Evolutionary conservation across 2,329 filamentous ascomycete species (phyloP), one percentile per base, ranked within the genome.

Genomic region (Penicillium janthinellum): DNA sequence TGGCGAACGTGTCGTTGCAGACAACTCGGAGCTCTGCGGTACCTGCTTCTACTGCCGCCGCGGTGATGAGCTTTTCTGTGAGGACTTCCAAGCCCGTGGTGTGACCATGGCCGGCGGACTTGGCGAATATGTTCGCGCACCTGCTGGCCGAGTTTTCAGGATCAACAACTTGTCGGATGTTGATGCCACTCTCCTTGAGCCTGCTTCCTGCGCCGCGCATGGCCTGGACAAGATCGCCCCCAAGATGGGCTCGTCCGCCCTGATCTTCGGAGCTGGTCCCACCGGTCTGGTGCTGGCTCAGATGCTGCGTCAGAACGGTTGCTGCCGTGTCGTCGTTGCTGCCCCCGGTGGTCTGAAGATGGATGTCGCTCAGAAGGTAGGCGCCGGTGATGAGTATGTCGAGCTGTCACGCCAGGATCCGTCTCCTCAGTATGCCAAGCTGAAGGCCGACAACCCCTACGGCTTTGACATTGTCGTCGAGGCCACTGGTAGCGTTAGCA

Each of bases 381-480:
- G 73, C 22, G 78, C 81, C 7, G 82, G 79, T 15, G 81, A 83
- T 55, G 75, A 77, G 58, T 84, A 81, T 59, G 61, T 83, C 25
- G 73, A 73, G 37, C 75, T 83, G 22, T 81, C 79, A 1, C 77
- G 78, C 38, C 71, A 75, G 60, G 79, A 87, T 63, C 81, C 86
- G 5, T 75, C 79, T 39, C 81, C 80, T 15, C 86, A 89, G 70
- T 88, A 89, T 73, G 78, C 83, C 47, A 78, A 86, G 68, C 77
- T 91, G 62, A 87, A 86, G 77, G 76, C 78, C 44, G 82, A 86
- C 48, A 86, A 91, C 74, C 88, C 88, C 0, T 86, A 90, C 68
- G 89, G 89, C 3, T 91, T 91, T 70, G 88, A 91, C 65, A 86
- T 90, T 63, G 87, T 90, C 25, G 83, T 90, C 22, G 87, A 90